Evolutionary conservation across 1,284 basidiomycete species (phyloP).

Genomic region (Malassezia brasiliensis): DNA sequence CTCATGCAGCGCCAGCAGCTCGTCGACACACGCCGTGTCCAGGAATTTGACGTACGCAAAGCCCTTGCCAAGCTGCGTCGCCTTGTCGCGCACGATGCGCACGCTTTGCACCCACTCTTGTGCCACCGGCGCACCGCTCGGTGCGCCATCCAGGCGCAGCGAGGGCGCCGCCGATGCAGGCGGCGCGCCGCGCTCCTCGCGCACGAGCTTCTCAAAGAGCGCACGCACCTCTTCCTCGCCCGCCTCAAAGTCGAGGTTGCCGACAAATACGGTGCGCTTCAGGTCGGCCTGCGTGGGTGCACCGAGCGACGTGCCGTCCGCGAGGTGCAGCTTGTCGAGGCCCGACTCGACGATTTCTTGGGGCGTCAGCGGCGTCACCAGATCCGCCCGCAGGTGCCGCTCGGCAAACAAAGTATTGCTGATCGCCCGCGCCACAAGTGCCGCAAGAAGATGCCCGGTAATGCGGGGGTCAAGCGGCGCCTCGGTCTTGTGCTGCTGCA

Average conservation of each 20-base stretch:
- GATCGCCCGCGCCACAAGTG: slow-evolving; percentile 56
- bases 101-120: slow-evolving; percentile 68
- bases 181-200: slow-evolving; percentile 60
- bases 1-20: slow-evolving; percentile 38
- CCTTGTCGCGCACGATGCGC: slow-evolving; percentile 77
- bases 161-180: slow-evolving; percentile 10
- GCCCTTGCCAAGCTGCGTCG: slow-evolving; percentile 92
- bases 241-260: slow-evolving; percentile 81
- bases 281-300: slow-evolving; percentile 28
- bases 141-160: slow-evolving; percentile 16
- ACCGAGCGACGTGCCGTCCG: slow-evolving; percentile 26
- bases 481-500: background rate
- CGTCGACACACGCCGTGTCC: slow-evolving; percentile 54
- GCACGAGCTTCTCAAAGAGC: slow-evolving; percentile 74
- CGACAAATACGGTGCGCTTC: slow-evolving; percentile 76
- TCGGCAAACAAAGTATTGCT: slow-evolving; percentile 68
- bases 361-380: slow-evolving; percentile 31
- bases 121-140: slow-evolving; percentile 16
- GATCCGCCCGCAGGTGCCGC: slow-evolving; percentile 47
- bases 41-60: slow-evolving; percentile 86
- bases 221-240: slow-evolving; percentile 78
- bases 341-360: slow-evolving; percentile 31
- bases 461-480: slow-evolving; percentile 19
- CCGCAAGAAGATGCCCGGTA: slow-evolving; percentile 56
- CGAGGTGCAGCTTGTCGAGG: slow-evolving; percentile 30